Conservation (phyloP, 2,329 filamentous ascomycete genomes). For the Aspergillus sp. region DNA sequence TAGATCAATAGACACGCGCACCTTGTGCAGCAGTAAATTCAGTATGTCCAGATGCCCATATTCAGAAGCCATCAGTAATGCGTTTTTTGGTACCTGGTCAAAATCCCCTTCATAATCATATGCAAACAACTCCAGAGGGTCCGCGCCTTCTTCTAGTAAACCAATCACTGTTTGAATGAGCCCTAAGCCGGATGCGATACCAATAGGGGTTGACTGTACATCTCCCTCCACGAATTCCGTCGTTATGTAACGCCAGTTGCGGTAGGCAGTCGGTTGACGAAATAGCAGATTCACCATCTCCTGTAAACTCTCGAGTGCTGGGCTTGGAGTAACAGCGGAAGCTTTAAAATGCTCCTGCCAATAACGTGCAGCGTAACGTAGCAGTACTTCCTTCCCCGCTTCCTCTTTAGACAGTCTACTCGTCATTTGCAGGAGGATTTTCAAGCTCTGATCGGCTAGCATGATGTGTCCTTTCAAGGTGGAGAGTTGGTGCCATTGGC, state of each 20-base stretch:
- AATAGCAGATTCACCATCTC: background rate
- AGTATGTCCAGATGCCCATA: background rate
- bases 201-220: background rate
- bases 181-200: background rate
- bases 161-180: background rate
- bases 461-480: background rate
- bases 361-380: background rate
- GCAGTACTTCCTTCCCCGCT: background rate
- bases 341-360: background rate
- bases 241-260: background rate
- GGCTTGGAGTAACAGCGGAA: background rate
- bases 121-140: background rate
- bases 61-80: background rate
- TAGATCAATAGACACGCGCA: background rate
- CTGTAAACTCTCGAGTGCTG: background rate
- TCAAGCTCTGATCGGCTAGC: background rate
- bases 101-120: background rate
- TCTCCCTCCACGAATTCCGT: background rate
- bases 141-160: background rate
- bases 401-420: background rate
- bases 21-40: background rate
- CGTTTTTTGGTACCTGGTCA: too few relatives aligned
- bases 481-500: background rate
- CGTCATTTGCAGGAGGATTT: background rate
- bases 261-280: background rate